phyloP scores from a whole-genome alignment of 352 stramenopile species.

The Phytopythium delawarense region DNA sequence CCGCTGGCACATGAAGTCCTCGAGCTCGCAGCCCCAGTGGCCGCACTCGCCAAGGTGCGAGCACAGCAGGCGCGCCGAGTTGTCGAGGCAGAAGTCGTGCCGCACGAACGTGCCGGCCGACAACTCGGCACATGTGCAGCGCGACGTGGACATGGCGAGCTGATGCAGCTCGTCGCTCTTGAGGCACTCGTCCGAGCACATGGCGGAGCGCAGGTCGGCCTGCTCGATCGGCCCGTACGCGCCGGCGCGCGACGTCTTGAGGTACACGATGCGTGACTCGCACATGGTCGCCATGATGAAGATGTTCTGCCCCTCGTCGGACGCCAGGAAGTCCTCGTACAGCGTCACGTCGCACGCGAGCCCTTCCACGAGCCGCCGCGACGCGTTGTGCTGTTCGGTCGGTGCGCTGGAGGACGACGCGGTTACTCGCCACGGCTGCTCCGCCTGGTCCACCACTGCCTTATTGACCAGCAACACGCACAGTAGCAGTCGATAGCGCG shows the following conservation, averaged over 20 bases:
- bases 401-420: neutral
- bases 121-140: conserved; percentile 80
- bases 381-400: neutral
- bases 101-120: conserved; percentile 59
- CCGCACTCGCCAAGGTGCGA: conserved; percentile 84
- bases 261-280: conserved; percentile 69
- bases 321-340: conserved; percentile 53
- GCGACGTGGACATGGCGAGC: conserved; percentile 63
- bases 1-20: conserved; percentile 90
- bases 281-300: conserved; percentile 71
- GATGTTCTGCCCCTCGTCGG: conserved; percentile 54
- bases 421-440: conserved; percentile 2
- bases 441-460: neutral
- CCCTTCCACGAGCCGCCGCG: conserved; percentile 25
- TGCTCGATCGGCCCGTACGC: conserved; percentile 59
- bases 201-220: conserved; percentile 61
- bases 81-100: conserved; percentile 81
- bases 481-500: neutral
- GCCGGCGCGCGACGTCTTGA: conserved; percentile 55
- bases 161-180: conserved; percentile 75
- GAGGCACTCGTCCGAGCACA: conserved; percentile 86
- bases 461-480: neutral
- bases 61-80: conserved; percentile 79
- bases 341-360: conserved; percentile 44
- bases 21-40: conserved; percentile 78